These are phyloP conservation scores for Auricularia cornea DNA, from an alignment of 768 basidiomycete species.

Conservation along the genomic window DNA sequence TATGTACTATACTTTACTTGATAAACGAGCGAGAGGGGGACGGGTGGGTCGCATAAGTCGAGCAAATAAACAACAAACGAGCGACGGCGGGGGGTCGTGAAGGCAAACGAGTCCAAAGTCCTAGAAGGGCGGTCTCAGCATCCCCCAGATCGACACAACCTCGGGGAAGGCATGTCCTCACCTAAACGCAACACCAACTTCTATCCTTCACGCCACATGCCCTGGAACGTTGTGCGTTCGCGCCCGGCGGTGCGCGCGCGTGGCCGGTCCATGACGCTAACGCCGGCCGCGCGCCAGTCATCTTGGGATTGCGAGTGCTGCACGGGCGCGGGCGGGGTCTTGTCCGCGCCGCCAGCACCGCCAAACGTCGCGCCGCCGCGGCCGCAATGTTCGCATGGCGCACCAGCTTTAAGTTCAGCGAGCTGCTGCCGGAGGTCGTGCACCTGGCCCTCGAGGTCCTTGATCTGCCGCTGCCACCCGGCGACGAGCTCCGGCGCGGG, in stretches of 20 bases:
- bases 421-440: constrained; percentile 63
- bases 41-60: background rate
- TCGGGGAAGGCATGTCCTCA: background rate
- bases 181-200: background rate
- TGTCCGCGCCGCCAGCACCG: background rate
- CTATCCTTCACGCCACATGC: background rate
- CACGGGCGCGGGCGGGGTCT: background rate
- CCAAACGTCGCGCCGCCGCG: constrained; percentile 27
- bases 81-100: background rate
- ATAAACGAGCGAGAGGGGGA: background rate
- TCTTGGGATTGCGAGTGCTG: background rate
- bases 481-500: constrained; percentile 33
- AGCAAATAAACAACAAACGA: background rate
- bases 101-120: background rate
- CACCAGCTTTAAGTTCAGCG: constrained; percentile 41
- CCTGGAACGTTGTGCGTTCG: background rate
- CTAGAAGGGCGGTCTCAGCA: too few species aligned
- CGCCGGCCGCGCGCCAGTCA: background rate
- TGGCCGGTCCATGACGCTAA: background rate
- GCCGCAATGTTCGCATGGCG: constrained; percentile 57
- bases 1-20: background rate
- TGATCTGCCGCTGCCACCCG: constrained; percentile 64
- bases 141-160: background rate
- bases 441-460: constrained; percentile 69
- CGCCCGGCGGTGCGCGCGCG: background rate